Conservation (phyloP, 306 rosid genomes). For the Glycyrrhiza uralensis region DNA sequence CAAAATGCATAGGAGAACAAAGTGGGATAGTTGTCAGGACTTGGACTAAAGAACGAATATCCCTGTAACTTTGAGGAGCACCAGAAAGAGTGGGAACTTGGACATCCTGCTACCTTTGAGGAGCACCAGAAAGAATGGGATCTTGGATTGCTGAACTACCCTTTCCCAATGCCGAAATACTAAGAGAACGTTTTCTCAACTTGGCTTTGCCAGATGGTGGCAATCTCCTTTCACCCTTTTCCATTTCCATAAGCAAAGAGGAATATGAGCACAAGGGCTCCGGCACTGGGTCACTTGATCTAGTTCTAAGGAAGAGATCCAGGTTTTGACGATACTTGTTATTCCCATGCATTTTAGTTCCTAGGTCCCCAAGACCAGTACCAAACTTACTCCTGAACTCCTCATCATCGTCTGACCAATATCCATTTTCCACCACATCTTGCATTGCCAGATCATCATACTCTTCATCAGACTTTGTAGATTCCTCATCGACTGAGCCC, state of each 20-base stretch:
- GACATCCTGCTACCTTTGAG: constrained; percentile 49
- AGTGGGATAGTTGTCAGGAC: background rate
- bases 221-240: constrained; percentile 42
- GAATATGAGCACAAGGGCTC: constrained; percentile 52
- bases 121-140: constrained; percentile 67
- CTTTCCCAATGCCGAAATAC: constrained; percentile 72
- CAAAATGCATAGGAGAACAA: background rate
- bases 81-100: constrained; percentile 65
- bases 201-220: constrained; percentile 40
- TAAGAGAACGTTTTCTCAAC: constrained; percentile 68
- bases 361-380: constrained; percentile 25
- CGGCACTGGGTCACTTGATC: constrained; percentile 47
- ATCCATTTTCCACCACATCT: constrained; percentile 55
- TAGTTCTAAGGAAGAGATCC: constrained; percentile 54
- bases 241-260: constrained; percentile 46
- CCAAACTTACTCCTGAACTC: constrained; percentile 34
- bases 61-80: constrained; percentile 62
- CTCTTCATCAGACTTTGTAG: constrained; percentile 93
- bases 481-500: constrained; percentile 95
- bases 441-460: constrained; percentile 90
- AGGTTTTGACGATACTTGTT: constrained; percentile 48
- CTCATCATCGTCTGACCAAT: constrained; percentile 50
- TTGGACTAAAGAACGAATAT: background rate
- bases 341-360: constrained; percentile 32
- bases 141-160: constrained; percentile 45